Evolutionary conservation across 2,329 filamentous ascomycete genomes (phyloP).

Genomic region (Raffaelea ambrosiae): DNA sequence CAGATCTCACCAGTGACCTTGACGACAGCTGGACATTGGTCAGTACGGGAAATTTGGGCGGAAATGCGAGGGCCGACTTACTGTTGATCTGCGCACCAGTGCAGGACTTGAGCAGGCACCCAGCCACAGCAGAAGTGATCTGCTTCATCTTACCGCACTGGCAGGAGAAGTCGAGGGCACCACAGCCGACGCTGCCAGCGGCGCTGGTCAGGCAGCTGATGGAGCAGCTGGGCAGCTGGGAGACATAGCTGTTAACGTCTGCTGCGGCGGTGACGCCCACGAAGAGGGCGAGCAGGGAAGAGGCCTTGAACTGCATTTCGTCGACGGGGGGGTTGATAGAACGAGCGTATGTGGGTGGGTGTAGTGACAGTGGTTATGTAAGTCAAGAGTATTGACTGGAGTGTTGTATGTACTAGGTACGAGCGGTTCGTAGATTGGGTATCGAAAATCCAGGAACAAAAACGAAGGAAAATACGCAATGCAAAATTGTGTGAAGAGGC

Average conservation of each 20-base stretch:
- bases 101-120: slow-evolving; percentile 12
- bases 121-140: slow-evolving; percentile 4
- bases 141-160: slow-evolving; percentile 10
- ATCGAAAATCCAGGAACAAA: no score
- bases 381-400: no score
- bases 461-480: no score
- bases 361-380: no score
- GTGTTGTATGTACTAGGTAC: no score
- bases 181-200: slow-evolving; percentile 11
- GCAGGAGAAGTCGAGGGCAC: slow-evolving; percentile 11
- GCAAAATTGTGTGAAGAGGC: no score
- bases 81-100: not conserved
- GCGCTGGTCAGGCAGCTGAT: slow-evolving; percentile 11
- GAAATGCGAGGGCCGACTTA: not conserved
- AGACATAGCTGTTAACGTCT: not conserved
- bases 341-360: no score
- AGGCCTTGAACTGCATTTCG: slow-evolving; percentile 6
- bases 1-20: slow-evolving; percentile 1
- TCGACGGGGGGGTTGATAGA: not conserved
- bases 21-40: not conserved
- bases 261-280: not conserved
- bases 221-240: slow-evolving; percentile 12
- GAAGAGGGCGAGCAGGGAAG: slow-evolving; percentile 3
- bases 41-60: not conserved
- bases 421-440: no score